Evolutionary conservation across 371 early-diverging fungal species (phyloP), one percentile per base, ranked within the genome.

Genomic region (Rhizopus arrhizus): DNA sequence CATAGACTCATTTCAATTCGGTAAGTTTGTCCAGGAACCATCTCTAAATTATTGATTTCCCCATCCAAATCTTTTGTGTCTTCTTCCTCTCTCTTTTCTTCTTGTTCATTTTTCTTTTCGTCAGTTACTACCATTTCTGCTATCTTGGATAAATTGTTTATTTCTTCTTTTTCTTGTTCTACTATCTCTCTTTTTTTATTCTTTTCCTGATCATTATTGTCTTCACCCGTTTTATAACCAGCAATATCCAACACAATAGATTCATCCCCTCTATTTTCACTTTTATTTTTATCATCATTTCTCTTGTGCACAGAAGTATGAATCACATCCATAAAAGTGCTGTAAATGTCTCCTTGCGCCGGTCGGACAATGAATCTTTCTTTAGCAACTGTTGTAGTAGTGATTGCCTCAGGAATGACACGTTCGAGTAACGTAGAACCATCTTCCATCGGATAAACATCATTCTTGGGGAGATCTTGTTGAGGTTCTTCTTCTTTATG

Each of bases 201-300:
- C 38, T 61, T 46, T 36, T 64, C 53, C 10, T 45, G 52, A 34
- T 40, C 49, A 35, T 52, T 31, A 22, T 29, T 41, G 7, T 48
- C 48, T 28, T 48, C 48, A 6, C 76, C 78, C 13, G 81, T 83
- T 56, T 84, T 84, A 46, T 84, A 84, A 52, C 85, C 85, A 28
- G 85, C 81, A 69, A 84, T 84, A 68, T 84, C 85, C 65, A 84
- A 62, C 22, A 84, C 77, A 40, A 79, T 79, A 2, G 74, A 74
- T 49, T 74, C 75, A 51, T 74, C 68, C 1, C 73, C 74, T 55
- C 68, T 51, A 10, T 48, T 48, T 51, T 42, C 3, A 31, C 36
- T 34, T 31, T 46, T 3, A 34, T n/a, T 42, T 16, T 40, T 45
- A 12, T 47, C 29, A 38, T 51, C 41, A 32, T 50, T 38, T 52